phyloP scores from a whole-genome alignment of 495 filamentous ascomycete genomes.

The Neurospora sp. region DNA sequence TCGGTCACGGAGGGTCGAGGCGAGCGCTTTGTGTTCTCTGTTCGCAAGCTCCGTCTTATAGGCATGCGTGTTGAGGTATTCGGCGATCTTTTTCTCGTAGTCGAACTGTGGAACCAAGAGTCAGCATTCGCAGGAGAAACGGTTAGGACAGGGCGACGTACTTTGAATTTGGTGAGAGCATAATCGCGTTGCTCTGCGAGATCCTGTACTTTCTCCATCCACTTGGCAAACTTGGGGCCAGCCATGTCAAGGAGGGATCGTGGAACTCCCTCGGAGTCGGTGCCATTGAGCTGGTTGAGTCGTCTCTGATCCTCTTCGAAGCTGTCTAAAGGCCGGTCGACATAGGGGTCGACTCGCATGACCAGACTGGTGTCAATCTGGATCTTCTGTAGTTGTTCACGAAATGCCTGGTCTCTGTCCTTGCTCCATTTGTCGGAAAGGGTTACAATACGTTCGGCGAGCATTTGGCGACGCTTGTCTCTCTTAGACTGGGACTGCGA shows the following conservation, averaged over 20 bases:
- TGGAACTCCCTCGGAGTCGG: slow-evolving; percentile 32
- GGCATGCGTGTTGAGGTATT: slow-evolving; percentile 41
- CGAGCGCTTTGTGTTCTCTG: slow-evolving; percentile 70
- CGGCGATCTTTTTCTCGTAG: slow-evolving; percentile 42
- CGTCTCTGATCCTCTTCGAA: slow-evolving; percentile 55
- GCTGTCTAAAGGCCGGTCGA: slow-evolving; percentile 60
- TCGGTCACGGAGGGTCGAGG: slow-evolving; percentile 71
- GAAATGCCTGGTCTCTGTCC: slow-evolving; percentile 75
- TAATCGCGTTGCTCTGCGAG: slow-evolving; percentile 75
- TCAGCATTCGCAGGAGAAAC: slow-evolving; percentile 5
- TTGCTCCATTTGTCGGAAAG: slow-evolving; percentile 66
- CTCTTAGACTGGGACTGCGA: slow-evolving; percentile 56
- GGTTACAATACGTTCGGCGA: slow-evolving; percentile 63
- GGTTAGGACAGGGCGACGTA: slow-evolving; percentile 32
- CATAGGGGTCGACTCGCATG: slow-evolving; percentile 69
- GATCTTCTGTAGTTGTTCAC: slow-evolving; percentile 76
- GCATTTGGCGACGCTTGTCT: slow-evolving; percentile 73
- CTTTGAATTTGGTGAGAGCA: slow-evolving; percentile 62
- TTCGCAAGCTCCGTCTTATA: slow-evolving; percentile 66
- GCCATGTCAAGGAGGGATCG: slow-evolving; percentile 49
- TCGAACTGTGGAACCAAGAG: slow-evolving; percentile 30
- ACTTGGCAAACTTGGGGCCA: slow-evolving; percentile 71
- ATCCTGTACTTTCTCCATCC: slow-evolving; percentile 76
- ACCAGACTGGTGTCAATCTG: slow-evolving; percentile 86
- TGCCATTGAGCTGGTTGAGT: slow-evolving; percentile 48